phyloP scores from a whole-genome alignment of 75 land plant species.

The Selaginella moellendorffii region DNA sequence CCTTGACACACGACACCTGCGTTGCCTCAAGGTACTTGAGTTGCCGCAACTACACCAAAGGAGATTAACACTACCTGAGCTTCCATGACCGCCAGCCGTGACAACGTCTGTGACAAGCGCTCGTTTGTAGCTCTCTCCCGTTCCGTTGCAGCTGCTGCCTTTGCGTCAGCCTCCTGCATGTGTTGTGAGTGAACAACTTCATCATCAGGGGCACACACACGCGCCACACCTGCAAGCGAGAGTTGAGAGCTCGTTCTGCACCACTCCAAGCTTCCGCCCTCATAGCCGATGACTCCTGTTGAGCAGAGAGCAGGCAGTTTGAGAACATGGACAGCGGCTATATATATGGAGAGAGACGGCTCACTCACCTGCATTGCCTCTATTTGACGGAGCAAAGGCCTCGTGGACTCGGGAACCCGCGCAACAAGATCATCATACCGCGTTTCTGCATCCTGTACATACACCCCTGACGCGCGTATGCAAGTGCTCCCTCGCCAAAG shows the following conservation, averaged over 20 bases:
- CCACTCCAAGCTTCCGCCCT: slow-evolving; percentile 97
- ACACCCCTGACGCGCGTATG: too few relatives aligned
- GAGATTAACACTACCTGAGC: too few relatives aligned
- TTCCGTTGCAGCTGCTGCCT: slow-evolving; percentile 94
- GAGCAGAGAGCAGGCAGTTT: too few relatives aligned
- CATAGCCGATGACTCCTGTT: slow-evolving; percentile 64
- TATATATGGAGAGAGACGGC: too few relatives aligned
- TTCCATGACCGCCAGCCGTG: slow-evolving; percentile 90
- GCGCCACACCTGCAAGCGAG: slow-evolving; percentile 59
- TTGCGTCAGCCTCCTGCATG: slow-evolving; percentile 88
- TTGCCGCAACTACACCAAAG: too few relatives aligned
- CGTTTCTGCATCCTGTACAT: slow-evolving; percentile 76
- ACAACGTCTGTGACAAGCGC: slow-evolving; percentile 80
- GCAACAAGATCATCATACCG: slow-evolving; percentile 82
- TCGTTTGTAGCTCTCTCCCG: slow-evolving; percentile 77
- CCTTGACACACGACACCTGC: slow-evolving; percentile 81
- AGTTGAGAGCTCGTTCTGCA: slow-evolving; percentile 70
- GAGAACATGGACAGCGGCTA: too few relatives aligned
- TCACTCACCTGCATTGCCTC: slow-evolving; percentile 92
- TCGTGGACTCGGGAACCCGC: slow-evolving; percentile 96
- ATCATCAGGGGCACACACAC: too few relatives aligned
- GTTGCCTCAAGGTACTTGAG: too few relatives aligned
- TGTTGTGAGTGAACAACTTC: not conserved
- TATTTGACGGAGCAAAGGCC: slow-evolving; percentile 94
- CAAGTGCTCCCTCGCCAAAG: too few relatives aligned